These are phyloP conservation scores for Bodo saltans DNA, from an alignment of 78 protist species.

Conservation along the genomic window DNA sequence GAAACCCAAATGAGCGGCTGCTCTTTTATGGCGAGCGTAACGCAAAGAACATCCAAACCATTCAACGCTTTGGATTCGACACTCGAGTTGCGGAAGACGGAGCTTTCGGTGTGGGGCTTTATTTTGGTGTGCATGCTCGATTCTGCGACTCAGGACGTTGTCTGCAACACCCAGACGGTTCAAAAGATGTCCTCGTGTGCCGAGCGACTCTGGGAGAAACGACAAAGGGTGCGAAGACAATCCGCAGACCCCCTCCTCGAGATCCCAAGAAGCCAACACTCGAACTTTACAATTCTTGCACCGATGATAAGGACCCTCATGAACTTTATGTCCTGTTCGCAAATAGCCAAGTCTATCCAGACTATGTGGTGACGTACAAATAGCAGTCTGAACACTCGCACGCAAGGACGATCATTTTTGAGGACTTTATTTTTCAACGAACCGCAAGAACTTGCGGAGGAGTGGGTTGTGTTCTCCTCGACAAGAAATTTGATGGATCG, in stretches of 20 bases:
- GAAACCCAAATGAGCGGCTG: background rate
- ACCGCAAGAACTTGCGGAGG: no score
- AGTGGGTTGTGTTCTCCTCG: no score
- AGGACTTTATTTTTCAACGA: no score
- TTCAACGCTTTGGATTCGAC: background rate
- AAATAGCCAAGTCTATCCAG: background rate
- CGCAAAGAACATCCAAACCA: background rate
- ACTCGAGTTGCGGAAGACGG: slow-evolving; percentile 3
- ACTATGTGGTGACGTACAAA: slow-evolving; percentile 10
- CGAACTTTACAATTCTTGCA: background rate
- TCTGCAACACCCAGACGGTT: background rate
- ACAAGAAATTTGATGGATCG: no score
- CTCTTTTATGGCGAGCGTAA: background rate
- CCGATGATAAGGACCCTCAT: background rate
- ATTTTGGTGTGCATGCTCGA: background rate
- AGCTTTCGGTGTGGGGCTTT: background rate
- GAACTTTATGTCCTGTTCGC: slow-evolving; percentile 3
- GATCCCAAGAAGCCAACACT: slow-evolving; percentile 10
- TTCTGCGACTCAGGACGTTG: slow-evolving; percentile 1
- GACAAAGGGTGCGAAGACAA: background rate
- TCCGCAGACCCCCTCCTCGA: slow-evolving; percentile 5
- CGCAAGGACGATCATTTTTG: no score
- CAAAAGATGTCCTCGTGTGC: background rate
- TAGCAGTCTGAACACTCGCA: background rate
- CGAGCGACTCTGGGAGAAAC: background rate